Base-by-base conservation (phyloP, 345 rosid genomes). In the Salix suchowensis region DNA sequence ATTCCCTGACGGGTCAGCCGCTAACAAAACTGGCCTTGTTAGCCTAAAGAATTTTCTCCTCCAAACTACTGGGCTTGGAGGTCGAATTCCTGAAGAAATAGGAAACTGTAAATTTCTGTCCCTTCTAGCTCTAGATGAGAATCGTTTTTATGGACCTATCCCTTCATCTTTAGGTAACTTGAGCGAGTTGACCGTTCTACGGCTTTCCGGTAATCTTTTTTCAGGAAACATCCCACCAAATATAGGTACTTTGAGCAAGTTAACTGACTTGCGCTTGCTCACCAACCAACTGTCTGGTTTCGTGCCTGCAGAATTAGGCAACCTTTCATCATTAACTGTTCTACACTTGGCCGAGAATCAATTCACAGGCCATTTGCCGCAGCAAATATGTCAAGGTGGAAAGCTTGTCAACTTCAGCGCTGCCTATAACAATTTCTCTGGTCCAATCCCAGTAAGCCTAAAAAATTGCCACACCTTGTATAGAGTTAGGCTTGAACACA, bases 381-480 rank as follows among this genome's bases (percentile, higher is more conserved):
- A 75, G 18, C 36, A 75, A 26, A 74, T 82, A 1, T 82, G 87
- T 34, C 21, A 34, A 23, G 78, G 78, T 54, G 83, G 80, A 44
- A 72, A 58, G 26, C 80, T 82, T 15, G 44, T 50, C 23, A 74
- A 80, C n/a, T 78, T 85, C 74, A 77, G 62, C 28, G 82, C 82
- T 7, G 26, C 54, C 24, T 54, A 11, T 50, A 82, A 82, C 82
- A 73, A 67, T 71, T 82, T 80, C 74, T 62, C 72, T 0, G 88
- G 86, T 30, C 80, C 84, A 30, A 76, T 82, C 14, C 86, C 86
- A 3, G 12, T 4, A 23, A 82, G 84, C 74, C 73, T 82, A 64
- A 76, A 60, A 37, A 80, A 77, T 61, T 85, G 84, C 65, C 44
- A 0, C 40, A 30, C 78, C 67, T 52, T 80, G 39, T 69, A 44